phyloP scores from a whole-genome alignment of 495 filamentous ascomycete species.

The Podospora fimiseda region DNA sequence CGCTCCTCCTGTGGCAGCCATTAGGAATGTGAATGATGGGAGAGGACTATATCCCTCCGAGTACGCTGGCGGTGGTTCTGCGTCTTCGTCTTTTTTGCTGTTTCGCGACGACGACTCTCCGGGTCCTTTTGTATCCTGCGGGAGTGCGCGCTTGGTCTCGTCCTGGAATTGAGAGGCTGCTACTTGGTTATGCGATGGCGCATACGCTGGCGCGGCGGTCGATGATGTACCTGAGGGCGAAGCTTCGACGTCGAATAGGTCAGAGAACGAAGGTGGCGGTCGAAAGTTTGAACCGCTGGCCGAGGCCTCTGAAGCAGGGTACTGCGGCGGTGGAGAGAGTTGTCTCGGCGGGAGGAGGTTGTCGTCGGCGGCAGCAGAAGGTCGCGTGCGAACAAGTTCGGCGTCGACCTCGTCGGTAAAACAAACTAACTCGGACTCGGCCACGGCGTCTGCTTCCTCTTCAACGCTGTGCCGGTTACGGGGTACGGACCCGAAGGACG shows the following conservation, averaged over 20 bases:
- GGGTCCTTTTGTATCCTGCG: slow-evolving; percentile 66
- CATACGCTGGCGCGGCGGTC: slow-evolving; percentile 54
- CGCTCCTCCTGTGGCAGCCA: slow-evolving; percentile 93
- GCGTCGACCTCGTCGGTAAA: slow-evolving; percentile 29
- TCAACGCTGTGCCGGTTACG: slow-evolving; percentile 32
- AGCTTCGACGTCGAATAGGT: slow-evolving; percentile 29
- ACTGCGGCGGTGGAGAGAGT: slow-evolving; percentile 56
- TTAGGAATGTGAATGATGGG: slow-evolving; percentile 90
- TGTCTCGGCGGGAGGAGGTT: slow-evolving; percentile 30
- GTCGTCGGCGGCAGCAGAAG: slow-evolving; percentile 32
- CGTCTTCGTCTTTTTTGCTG: slow-evolving; percentile 62
- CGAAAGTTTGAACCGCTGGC: slow-evolving; percentile 39
- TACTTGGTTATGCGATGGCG: slow-evolving; percentile 31
- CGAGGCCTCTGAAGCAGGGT: slow-evolving; percentile 58
- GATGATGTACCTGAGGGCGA: slow-evolving; percentile 48
- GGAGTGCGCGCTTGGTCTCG: slow-evolving; percentile 79
- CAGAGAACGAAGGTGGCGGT: slow-evolving; percentile 42
- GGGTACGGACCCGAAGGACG: slow-evolving; percentile 61
- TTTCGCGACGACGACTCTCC: slow-evolving; percentile 49
- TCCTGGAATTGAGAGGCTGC: slow-evolving; percentile 34
- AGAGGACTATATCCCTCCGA: slow-evolving; percentile 90
- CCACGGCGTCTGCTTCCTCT: slow-evolving; percentile 21
- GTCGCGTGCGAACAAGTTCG: slow-evolving; percentile 21
- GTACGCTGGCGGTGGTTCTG: slow-evolving; percentile 92
- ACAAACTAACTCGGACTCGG: slow-evolving; percentile 23